These are phyloP conservation scores for Boletus fagicola DNA, from an alignment of 768 basidiomycete species.

Conservation along the genomic window DNA sequence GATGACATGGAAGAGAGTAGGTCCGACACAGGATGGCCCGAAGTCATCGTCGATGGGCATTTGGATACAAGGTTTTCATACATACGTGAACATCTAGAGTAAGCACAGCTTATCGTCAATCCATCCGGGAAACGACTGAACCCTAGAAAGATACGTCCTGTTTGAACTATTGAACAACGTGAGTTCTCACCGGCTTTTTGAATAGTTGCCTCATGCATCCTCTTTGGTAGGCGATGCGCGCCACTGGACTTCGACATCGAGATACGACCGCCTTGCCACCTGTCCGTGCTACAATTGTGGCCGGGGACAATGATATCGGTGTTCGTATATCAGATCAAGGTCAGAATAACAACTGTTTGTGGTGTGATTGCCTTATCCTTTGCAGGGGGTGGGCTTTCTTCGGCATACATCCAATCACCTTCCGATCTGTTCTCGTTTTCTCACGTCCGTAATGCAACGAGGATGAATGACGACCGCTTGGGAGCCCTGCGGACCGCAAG, in stretches of 20 bases:
- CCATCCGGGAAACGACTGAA: neutral
- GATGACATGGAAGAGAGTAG: conserved; percentile 33
- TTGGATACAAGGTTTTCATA: conserved; percentile 71
- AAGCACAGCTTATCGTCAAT: conserved; percentile 23
- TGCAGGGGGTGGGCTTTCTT: conserved; percentile 69
- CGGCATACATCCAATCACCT: conserved; percentile 53
- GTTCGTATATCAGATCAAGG: conserved; percentile 93
- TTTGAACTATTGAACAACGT: conserved; percentile 92
- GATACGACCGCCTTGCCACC: conserved; percentile 48
- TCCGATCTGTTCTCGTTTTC: conserved; percentile 89
- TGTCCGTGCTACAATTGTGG: conserved; percentile 73
- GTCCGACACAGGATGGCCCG: conserved; percentile 47
- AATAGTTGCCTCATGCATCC: neutral
- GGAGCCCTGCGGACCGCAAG: conserved; percentile 66
- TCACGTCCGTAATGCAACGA: conserved; percentile 71
- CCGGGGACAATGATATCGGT: conserved; percentile 68
- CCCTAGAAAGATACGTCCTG: conserved; percentile 63
- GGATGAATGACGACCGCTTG: conserved; percentile 64
- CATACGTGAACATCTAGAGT: conserved; percentile 87
- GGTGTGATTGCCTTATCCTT: conserved; percentile 7
- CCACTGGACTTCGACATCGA: conserved; percentile 55
- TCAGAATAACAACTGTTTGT: conserved; percentile 22
- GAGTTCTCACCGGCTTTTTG: conserved; percentile 24
- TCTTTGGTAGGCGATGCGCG: conserved; percentile 61
- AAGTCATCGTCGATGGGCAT: conserved; percentile 73